Percentiles rank a stretch among this genome's conserved stretches.
phyloP scores from a whole-genome alignment of 768 basidiomycete species.

The Boletus pseudo-olivaceus region DNA sequence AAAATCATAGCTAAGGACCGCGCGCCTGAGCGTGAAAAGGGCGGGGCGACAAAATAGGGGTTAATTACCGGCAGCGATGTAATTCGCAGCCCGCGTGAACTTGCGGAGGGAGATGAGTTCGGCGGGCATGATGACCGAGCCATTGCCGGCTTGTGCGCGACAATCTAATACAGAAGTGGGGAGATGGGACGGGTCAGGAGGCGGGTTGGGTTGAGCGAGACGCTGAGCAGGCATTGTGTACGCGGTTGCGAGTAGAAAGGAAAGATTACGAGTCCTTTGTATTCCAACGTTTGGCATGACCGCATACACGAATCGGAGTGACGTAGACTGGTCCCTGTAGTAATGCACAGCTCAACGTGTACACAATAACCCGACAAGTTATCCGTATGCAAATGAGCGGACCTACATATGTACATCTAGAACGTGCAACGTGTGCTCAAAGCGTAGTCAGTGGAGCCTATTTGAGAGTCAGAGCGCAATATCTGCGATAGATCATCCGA shows the following conservation, averaged over 20 bases:
- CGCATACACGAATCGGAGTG: neutral
- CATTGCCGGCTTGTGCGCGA: constrained; percentile 45
- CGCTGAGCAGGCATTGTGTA: constrained; percentile 54
- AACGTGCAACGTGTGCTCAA: neutral
- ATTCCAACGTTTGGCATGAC: neutral
- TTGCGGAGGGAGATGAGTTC: constrained; percentile 50
- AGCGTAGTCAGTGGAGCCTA: neutral
- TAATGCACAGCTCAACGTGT: no score
- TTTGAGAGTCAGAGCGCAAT: neutral
- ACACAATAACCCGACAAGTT: no score
- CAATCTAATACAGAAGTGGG: constrained; percentile 53
- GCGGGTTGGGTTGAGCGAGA: constrained; percentile 60
- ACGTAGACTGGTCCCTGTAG: neutral
- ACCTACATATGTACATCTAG: no score
- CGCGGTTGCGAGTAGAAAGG: neutral
- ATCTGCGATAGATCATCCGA: neutral
- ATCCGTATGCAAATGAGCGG: no score
- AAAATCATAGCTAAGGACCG: constrained; percentile 72
- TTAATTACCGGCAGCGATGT: constrained; percentile 61
- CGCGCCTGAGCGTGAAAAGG: neutral
- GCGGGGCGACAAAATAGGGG: neutral
- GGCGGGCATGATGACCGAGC: constrained; percentile 43
- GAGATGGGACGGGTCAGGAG: constrained; percentile 65
- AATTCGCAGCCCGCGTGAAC: constrained; percentile 63
- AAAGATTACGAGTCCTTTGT: neutral